Conservation (phyloP, 768 basidiomycete species). For the Erythrobasidium yunnanense region DNA sequence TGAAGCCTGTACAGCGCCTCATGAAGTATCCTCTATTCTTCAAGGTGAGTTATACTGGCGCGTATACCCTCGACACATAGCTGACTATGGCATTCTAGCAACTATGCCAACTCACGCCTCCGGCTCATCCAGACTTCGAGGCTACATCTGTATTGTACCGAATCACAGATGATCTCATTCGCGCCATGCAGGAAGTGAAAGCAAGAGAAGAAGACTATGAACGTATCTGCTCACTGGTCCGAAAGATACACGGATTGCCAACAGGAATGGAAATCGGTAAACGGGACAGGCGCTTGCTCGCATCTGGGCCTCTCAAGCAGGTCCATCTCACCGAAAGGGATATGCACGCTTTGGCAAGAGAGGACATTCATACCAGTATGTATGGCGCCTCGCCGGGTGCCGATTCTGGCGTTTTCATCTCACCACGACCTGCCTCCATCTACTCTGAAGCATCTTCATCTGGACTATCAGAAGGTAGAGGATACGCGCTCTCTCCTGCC, state of each 20-base stretch:
- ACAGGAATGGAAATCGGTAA: slow-evolving; percentile 51
- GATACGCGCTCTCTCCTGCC: not conserved
- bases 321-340: slow-evolving; percentile 44
- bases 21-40: slow-evolving; percentile 62
- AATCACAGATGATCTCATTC: slow-evolving; percentile 59
- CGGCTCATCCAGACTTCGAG: slow-evolving; percentile 59
- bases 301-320: slow-evolving; percentile 53
- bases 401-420: not conserved
- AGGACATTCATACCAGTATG: not conserved
- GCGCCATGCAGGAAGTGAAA: slow-evolving; percentile 74
- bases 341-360: slow-evolving; percentile 28
- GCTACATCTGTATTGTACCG: slow-evolving; percentile 54
- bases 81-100: slow-evolving; percentile 47
- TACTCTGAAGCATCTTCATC: slow-evolving; percentile 7
- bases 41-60: slow-evolving; percentile 54
- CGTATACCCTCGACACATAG: too few relatives aligned
- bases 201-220: slow-evolving; percentile 74
- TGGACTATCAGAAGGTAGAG: not conserved
- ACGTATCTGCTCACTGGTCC: slow-evolving; percentile 54
- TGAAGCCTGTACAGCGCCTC: slow-evolving; percentile 65
- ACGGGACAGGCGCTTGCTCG: slow-evolving; percentile 63
- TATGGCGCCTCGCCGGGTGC: not conserved
- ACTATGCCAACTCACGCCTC: slow-evolving; percentile 59
- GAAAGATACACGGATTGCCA: slow-evolving; percentile 54
- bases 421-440: slow-evolving; percentile 18